Conservation (phyloP, 305 asterid species). For the Fraxinus albicans region DNA sequence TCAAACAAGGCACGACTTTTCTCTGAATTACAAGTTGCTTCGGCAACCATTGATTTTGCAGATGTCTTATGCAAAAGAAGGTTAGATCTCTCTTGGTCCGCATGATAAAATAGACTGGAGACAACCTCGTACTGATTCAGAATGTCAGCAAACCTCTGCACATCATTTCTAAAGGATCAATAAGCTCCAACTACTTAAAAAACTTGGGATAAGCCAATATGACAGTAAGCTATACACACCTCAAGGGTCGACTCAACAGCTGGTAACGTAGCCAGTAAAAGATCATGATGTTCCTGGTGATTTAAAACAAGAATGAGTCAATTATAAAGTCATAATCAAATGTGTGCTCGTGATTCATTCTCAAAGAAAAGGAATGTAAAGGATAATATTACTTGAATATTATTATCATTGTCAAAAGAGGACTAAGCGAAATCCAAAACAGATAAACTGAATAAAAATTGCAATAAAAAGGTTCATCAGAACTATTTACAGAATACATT, state of each 20-base stretch:
- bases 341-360: neutral
- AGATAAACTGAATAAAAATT: conserved; percentile 10
- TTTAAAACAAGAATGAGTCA: conserved; percentile 28
- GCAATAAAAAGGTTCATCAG: conserved; percentile 16
- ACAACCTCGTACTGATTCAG: conserved; percentile 82
- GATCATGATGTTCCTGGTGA: conserved; percentile 95
- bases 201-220: conserved; percentile 26
- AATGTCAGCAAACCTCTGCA: conserved; percentile 71
- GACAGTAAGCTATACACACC: conserved; percentile 56
- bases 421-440: conserved; percentile 5
- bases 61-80: conserved; percentile 79
- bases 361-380: conserved; percentile 23
- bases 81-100: conserved; percentile 82
- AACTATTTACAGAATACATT: conserved; percentile 8
- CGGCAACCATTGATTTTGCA: conserved; percentile 74
- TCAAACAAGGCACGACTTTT: conserved; percentile 66
- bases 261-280: conserved; percentile 77
- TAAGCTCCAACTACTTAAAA: conserved; percentile 19
- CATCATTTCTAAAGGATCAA: conserved; percentile 31
- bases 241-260: conserved; percentile 82
- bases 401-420: conserved; percentile 24
- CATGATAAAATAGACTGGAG: conserved; percentile 66
- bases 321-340: conserved; percentile 5
- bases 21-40: conserved; percentile 75
- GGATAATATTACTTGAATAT: conserved; percentile 11